phyloP scores from a whole-genome alignment of 176 grass and related monocot genomes.

The Paspalum vaginatum region DNA sequence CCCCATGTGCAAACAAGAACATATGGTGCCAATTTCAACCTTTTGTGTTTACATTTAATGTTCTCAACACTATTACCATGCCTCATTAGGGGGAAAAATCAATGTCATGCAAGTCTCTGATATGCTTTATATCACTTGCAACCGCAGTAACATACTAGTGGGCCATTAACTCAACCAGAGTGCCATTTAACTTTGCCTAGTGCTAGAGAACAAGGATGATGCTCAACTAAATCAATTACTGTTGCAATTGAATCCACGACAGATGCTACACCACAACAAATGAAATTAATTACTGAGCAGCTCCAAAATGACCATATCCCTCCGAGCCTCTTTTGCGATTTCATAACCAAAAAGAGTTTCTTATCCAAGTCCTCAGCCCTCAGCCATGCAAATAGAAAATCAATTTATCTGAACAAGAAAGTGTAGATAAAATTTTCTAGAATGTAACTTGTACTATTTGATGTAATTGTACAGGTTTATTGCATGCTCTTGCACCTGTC shows the following conservation, averaged over 20 bases:
- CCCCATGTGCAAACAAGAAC: conserved; percentile 12
- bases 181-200: background rate
- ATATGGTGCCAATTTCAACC: background rate
- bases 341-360: background rate
- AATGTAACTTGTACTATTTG: background rate
- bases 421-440: background rate
- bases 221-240: background rate
- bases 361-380: background rate
- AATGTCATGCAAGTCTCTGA: background rate
- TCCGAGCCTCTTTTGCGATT: background rate
- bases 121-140: conserved; percentile 15
- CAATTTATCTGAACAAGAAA: background rate
- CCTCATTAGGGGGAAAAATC: conserved; percentile 21
- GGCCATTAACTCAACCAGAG: too few species aligned
- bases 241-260: background rate
- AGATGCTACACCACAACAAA: conserved; percentile 28
- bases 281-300: conserved; percentile 4
- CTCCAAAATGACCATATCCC: background rate
- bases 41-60: conserved; percentile 19
- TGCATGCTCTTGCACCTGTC: conserved; percentile 8
- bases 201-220: background rate
- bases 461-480: too few species aligned
- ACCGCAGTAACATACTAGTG: too few species aligned
- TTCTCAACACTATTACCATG: background rate
- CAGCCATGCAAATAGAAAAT: background rate